Conservation (phyloP, 1,139 yeast genomes). For the Kodamaea derodonti region DNA sequence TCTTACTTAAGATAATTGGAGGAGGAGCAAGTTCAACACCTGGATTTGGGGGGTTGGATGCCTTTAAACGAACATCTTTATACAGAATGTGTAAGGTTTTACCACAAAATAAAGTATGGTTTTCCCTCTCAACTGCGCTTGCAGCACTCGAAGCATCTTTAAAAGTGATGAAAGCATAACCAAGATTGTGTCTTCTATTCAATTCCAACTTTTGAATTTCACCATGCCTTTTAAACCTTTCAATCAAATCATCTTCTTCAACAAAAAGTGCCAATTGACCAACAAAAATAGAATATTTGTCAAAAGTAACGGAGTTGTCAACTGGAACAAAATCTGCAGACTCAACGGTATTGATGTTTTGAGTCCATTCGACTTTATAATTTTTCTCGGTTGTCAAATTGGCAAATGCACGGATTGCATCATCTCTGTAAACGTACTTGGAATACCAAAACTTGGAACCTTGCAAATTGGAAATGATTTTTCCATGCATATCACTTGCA, state of each 20-base stretch:
- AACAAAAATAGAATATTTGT: conserved; percentile 68
- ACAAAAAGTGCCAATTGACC: conserved; percentile 63
- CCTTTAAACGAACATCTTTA: conserved; percentile 48
- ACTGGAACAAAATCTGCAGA: conserved; percentile 10
- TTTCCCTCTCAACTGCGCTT: conserved; percentile 75
- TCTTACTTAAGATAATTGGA: too few relatives aligned
- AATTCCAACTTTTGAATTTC: conserved; percentile 49
- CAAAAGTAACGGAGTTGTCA: conserved; percentile 37
- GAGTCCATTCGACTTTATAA: conserved; percentile 73
- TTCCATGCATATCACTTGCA: conserved; percentile 42
- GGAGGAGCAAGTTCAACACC: conserved; percentile 66
- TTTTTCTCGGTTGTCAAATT: conserved; percentile 50
- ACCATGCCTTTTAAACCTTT: conserved; percentile 69
- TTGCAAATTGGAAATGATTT: conserved; percentile 8
- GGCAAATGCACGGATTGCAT: conserved; percentile 85
- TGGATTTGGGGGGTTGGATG: conserved; percentile 12
- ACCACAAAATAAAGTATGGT: conserved; percentile 68
- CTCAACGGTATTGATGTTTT: conserved; percentile 51
- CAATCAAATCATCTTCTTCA: conserved; percentile 50
- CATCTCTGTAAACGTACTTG: conserved; percentile 81
- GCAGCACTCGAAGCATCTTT: conserved; percentile 71
- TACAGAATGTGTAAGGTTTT: conserved; percentile 83
- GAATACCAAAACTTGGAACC: conserved; percentile 56
- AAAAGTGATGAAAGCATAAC: conserved; percentile 72
- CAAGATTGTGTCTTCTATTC: conserved; percentile 43